phyloP scores from a whole-genome alignment of 352 stramenopile genomes.

The Lagenidium sp. region DNA sequence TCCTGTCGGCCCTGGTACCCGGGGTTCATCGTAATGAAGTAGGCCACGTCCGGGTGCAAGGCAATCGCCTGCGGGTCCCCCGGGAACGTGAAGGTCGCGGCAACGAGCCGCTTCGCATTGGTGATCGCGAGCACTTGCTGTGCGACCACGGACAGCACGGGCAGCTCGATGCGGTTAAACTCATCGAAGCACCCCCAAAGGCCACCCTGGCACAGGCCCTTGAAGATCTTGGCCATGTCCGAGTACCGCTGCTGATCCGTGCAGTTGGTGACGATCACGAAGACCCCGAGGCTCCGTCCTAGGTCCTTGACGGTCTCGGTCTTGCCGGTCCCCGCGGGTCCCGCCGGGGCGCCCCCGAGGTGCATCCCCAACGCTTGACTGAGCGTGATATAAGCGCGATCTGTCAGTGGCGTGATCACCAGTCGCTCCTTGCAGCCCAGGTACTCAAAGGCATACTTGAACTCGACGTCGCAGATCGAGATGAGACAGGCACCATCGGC shows the following conservation, averaged over 20 bases:
- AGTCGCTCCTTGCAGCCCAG: conserved; percentile 88
- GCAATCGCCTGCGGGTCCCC: conserved; percentile 48
- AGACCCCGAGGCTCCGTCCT: conserved; percentile 83
- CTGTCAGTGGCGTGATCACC: conserved; percentile 87
- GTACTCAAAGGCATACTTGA: conserved; percentile 93
- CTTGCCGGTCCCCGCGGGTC: conserved; percentile 86
- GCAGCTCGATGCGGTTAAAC: conserved; percentile 91
- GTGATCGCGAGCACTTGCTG: conserved; percentile 88
- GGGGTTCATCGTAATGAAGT: conserved; percentile 95
- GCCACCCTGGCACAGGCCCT: conserved; percentile 87
- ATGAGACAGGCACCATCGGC: conserved; percentile 89
- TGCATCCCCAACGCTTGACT: conserved; percentile 87
- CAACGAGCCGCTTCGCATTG: conserved; percentile 50
- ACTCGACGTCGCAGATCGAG: conserved; percentile 88
- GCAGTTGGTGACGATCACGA: conserved; percentile 92
- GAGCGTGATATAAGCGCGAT: conserved; percentile 88
- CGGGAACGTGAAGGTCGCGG: conserved; percentile 50
- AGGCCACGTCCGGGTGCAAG: conserved; percentile 50
- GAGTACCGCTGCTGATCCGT: conserved; percentile 87
- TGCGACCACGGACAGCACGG: conserved; percentile 89
- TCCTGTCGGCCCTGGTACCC: conserved; percentile 89
- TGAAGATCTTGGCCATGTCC: conserved; percentile 92
- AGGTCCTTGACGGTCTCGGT: conserved; percentile 91
- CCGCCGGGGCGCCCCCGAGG: conserved; percentile 78
- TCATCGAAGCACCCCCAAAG: conserved; percentile 91